phyloP scores from a whole-genome alignment of 176 grass and related monocot genomes.

The Lolium perenne region DNA sequence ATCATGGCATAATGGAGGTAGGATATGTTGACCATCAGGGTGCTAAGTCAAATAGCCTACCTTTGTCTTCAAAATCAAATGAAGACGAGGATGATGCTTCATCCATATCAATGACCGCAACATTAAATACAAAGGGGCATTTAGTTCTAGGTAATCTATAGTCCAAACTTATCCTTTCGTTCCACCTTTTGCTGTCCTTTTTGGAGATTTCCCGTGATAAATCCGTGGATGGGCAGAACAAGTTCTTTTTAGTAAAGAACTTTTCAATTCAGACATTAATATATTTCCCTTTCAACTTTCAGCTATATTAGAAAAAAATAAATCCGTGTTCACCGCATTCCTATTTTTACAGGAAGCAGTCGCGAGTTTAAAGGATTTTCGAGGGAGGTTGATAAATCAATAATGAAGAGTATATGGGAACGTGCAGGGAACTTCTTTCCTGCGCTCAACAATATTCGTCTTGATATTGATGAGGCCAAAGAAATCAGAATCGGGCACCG shows the following conservation, averaged over 20 bases:
- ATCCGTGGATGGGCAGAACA: conserved; percentile 6
- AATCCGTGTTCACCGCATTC: background rate
- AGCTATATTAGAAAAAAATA: background rate
- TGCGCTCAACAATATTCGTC: conserved; percentile 58
- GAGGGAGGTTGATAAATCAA: conserved; percentile 77
- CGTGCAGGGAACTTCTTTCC: conserved; percentile 89
- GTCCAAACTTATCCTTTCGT: conserved; percentile 34
- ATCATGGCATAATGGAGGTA: conserved; percentile 93
- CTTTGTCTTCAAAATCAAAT: conserved; percentile 38
- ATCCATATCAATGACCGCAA: conserved; percentile 95
- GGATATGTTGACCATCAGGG: conserved; percentile 83
- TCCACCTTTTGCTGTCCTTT: conserved; percentile 14
- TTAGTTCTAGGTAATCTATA: conserved; percentile 73
- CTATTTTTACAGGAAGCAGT: conserved; percentile 75
- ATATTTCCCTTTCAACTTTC: conserved; percentile 2
- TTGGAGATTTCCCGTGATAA: background rate
- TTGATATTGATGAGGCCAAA: conserved; percentile 55
- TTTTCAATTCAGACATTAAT: conserved; percentile 10
- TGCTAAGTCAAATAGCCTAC: conserved; percentile 45
- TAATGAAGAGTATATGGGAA: conserved; percentile 83
- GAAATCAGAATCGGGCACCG: conserved; percentile 92
- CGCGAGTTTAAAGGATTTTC: conserved; percentile 89
- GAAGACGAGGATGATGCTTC: conserved; percentile 52
- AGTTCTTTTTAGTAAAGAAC: conserved; percentile 14
- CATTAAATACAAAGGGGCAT: conserved; percentile 67